Evolutionary conservation across 2,329 filamentous ascomycete species (phyloP).

Genomic region (Ophiostoma fasciatum): DNA sequence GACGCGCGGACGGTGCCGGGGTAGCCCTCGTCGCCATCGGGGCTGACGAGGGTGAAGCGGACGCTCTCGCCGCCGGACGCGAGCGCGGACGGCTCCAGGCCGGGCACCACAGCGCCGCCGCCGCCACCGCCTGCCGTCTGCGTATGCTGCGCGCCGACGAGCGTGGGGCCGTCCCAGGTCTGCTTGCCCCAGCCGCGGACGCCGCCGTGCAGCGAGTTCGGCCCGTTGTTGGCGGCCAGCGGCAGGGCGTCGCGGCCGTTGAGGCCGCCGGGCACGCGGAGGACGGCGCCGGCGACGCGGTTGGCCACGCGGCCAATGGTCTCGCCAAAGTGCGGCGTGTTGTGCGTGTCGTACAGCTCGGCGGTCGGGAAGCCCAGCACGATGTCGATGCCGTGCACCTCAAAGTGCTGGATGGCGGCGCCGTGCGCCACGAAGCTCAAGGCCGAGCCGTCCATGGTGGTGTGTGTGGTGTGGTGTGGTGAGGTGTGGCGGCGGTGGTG

Average conservation of each 20-base stretch:
- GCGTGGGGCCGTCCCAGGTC: conserved; percentile 56
- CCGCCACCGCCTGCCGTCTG: no score
- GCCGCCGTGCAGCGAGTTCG: conserved; percentile 64
- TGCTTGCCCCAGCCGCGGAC: conserved; percentile 67
- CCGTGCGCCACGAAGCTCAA: conserved; percentile 60
- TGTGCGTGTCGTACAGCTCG: conserved; percentile 60
- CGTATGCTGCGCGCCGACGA: conserved; percentile 37
- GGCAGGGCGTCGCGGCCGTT: conserved; percentile 54
- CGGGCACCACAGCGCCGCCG: conserved; percentile 29
- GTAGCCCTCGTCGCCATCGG: conserved; percentile 78
- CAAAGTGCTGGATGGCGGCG: conserved; percentile 69
- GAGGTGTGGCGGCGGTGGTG: no score
- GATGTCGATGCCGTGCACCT: conserved; percentile 66
- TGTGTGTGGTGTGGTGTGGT: no score
- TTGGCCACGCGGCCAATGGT: conserved; percentile 83
- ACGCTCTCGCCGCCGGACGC: conserved; percentile 50
- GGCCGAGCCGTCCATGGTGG: conserved; percentile 32
- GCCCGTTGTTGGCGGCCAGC: conserved; percentile 61
- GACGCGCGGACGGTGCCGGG: conserved; percentile 69
- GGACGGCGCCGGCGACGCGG: conserved; percentile 56
- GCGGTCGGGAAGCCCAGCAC: conserved; percentile 72
- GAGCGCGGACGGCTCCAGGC: conserved; percentile 31
- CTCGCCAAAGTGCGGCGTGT: conserved; percentile 74
- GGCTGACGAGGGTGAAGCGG: conserved; percentile 50
- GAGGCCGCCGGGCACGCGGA: conserved; percentile 39